Conservation (phyloP, 2,329 filamentous ascomycete genomes). For the Balansia obtecta region DNA sequence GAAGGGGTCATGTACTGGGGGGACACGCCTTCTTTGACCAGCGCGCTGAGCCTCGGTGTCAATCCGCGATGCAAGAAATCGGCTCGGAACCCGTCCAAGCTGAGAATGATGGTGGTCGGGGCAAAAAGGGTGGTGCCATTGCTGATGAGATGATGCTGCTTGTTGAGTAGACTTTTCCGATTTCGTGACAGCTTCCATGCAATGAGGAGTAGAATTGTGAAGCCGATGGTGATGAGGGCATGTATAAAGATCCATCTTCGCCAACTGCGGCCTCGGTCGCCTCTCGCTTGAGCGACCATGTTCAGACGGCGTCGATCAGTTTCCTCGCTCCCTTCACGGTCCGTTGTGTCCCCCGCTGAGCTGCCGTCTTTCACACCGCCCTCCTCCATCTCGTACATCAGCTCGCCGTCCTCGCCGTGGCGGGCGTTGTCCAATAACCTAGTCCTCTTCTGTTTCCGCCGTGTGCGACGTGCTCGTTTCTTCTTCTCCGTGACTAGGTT, state of each 20-base stretch:
- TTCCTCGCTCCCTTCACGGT: constrained; percentile 47
- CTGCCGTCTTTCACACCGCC: constrained; percentile 58
- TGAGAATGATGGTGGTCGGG: constrained; percentile 87
- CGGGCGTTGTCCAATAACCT: constrained; percentile 39
- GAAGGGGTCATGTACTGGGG: constrained; percentile 88
- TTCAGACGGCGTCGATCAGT: constrained; percentile 41
- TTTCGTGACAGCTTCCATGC: constrained; percentile 46
- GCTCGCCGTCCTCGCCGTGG: constrained; percentile 56
- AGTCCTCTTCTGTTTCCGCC: constrained; percentile 41
- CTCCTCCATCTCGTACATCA: constrained; percentile 89
- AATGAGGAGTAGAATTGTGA: constrained; percentile 41
- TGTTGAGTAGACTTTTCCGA: constrained; percentile 21
- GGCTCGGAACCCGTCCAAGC: constrained; percentile 88
- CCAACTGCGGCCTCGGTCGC: constrained; percentile 38
- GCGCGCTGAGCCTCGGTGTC: constrained; percentile 68
- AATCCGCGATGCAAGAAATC: constrained; percentile 79
- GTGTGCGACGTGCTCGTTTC: constrained; percentile 33
- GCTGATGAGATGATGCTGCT: constrained; percentile 37
- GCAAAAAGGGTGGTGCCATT: constrained; percentile 87
- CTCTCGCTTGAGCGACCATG: constrained; percentile 33
- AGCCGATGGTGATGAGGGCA: constrained; percentile 36
- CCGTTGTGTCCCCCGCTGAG: constrained; percentile 47
- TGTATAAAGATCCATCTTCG: constrained; percentile 42
- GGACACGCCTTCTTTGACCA: constrained; percentile 74
- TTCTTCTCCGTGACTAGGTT: constrained; percentile 39